Conservation (phyloP, 139 green algal species). For the Zygnema cylindricum region DNA sequence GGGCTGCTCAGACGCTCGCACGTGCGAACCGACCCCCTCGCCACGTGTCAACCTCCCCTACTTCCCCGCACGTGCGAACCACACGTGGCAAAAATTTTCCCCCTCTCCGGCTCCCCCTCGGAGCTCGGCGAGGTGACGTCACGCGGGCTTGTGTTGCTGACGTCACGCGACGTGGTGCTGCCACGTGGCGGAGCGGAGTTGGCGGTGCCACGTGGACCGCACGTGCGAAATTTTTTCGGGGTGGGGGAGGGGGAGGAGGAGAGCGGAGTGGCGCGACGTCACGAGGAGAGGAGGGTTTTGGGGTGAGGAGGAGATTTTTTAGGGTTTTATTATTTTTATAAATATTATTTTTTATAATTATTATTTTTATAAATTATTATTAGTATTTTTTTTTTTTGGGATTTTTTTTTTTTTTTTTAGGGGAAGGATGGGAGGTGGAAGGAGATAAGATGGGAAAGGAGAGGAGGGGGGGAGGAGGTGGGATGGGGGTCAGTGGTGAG, state of each 20-base stretch:
- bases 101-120: no score
- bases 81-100: background rate
- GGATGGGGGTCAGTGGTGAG: no score
- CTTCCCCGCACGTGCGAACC: background rate
- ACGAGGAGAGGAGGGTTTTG: slow-evolving; percentile 30
- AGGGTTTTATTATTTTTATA: no score
- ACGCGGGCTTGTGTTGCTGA: no score
- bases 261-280: slow-evolving; percentile 2
- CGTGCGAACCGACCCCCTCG: no score
- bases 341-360: no score
- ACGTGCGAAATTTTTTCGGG: slow-evolving; percentile 19
- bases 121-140: background rate
- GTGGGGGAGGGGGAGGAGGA: slow-evolving; percentile 44
- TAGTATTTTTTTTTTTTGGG: no score
- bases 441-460: no score
- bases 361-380: no score
- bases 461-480: no score
- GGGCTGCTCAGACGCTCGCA: background rate
- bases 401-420: no score
- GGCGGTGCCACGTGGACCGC: slow-evolving; percentile 2
- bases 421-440: no score
- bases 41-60: background rate
- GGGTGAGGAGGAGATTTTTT: slow-evolving; percentile 42
- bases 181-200: background rate
- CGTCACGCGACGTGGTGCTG: background rate